phyloP scores from a whole-genome alignment of 2,329 filamentous ascomycete genomes.

The Apiospora rasikravindrae region DNA sequence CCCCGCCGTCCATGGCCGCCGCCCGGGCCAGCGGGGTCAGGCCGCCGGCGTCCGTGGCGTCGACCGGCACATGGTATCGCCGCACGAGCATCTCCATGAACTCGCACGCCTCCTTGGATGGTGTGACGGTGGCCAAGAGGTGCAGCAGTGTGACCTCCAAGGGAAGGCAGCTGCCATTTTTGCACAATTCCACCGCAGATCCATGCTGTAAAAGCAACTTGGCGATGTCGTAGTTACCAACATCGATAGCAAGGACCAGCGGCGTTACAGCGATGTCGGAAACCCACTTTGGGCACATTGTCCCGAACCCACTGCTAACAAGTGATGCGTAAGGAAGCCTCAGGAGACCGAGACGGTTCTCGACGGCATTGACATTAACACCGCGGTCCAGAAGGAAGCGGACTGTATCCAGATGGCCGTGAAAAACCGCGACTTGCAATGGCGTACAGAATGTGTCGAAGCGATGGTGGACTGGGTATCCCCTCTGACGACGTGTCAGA shows the following conservation, averaged over 20 bases:
- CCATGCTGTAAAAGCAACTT: not conserved
- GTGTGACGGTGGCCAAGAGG: not conserved
- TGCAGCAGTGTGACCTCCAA: not conserved
- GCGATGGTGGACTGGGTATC: no score
- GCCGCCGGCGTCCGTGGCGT: not conserved
- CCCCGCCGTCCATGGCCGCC: not conserved
- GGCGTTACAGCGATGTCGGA: not conserved
- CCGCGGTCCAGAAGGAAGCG: not conserved
- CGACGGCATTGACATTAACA: not conserved
- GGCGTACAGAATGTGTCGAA: not conserved
- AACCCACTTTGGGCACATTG: not conserved
- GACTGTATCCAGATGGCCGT: not conserved
- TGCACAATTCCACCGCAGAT: not conserved
- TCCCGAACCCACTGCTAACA: no score
- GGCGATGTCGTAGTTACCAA: not conserved
- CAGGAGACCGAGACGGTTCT: not conserved
- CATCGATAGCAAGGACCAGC: not conserved
- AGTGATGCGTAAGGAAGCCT: not conserved
- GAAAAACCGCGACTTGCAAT: not conserved
- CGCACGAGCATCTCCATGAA: not conserved
- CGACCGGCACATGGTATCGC: not conserved
- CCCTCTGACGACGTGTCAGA: no score
- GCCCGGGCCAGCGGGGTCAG: not conserved
- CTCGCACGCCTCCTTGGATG: not conserved
- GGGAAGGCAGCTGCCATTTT: not conserved